These are phyloP conservation scores for Basipetospora sp. DNA, from an alignment of 2,329 filamentous ascomycete species.

Conservation along the genomic window DNA sequence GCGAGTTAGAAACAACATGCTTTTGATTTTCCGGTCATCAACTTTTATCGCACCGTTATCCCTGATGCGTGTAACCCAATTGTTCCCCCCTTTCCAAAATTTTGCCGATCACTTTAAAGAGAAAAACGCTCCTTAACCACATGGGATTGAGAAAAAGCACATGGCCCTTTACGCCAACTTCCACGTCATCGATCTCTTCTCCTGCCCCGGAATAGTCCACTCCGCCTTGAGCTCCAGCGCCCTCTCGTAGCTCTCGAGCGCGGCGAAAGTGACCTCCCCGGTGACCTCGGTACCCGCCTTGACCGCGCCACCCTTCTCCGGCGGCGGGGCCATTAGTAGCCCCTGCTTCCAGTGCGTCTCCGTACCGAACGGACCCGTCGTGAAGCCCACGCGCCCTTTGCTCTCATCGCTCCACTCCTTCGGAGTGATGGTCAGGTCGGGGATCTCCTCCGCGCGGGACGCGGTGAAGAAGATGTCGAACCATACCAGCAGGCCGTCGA, in stretches of 20 bases:
- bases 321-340: slow-evolving; percentile 33
- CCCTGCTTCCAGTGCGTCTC: slow-evolving; percentile 88
- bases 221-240: slow-evolving; percentile 49
- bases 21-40: too few species aligned
- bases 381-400: slow-evolving; percentile 62
- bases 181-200: slow-evolving; percentile 35
- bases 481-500: slow-evolving; percentile 87
- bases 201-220: slow-evolving; percentile 37
- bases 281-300: slow-evolving; percentile 36
- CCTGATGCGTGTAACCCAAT: too few species aligned
- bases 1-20: too few species aligned
- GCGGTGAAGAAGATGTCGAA: slow-evolving; percentile 86
- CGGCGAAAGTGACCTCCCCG: slow-evolving; percentile 57
- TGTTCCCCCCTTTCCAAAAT: too few species aligned
- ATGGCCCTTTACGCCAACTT: slow-evolving; percentile 17
- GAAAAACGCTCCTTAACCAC: too few species aligned
- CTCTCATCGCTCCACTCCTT: slow-evolving; percentile 40
- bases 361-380: slow-evolving; percentile 62
- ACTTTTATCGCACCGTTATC: too few species aligned
- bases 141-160: too few species aligned
- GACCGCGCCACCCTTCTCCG: background rate
- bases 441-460: slow-evolving; percentile 35
- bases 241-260: slow-evolving; percentile 54
- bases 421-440: slow-evolving; percentile 38
- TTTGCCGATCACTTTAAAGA: too few species aligned